These are phyloP conservation scores for Colletotrichum sp. DNA, from an alignment of 2,329 filamentous ascomycete species.

Conservation along the genomic window DNA sequence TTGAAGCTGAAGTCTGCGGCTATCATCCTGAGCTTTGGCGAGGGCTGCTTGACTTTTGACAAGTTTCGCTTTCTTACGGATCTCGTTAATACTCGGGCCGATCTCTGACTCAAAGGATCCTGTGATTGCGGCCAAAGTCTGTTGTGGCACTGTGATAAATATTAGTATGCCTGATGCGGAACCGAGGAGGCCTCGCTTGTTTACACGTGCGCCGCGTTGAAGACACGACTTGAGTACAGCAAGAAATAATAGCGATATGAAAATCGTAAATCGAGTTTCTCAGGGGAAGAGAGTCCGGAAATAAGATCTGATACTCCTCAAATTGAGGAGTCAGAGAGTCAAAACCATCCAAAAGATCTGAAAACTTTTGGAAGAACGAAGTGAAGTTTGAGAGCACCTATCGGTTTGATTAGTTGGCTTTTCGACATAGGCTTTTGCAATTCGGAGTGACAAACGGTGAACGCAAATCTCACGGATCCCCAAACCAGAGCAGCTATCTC, in stretches of 20 bases:
- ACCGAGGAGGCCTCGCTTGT: too few species aligned
- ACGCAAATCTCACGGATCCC: slow-evolving; percentile 47
- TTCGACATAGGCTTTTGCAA: too few species aligned
- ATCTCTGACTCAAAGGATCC: background rate
- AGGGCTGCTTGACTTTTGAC: fast-evolving
- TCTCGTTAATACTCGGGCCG: fast-evolving
- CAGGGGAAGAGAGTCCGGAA: fast-evolving
- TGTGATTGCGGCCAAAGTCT: fast-evolving
- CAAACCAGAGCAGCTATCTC: slow-evolving; percentile 44
- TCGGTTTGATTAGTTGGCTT: fast-evolving
- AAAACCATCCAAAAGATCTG: slow-evolving; percentile 39
- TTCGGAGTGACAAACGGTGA: slow-evolving; percentile 34
- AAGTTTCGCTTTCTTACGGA: fast-evolving
- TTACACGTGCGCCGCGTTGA: fast-evolving
- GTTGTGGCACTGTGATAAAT: fast-evolving
- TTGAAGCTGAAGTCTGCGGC: too few species aligned
- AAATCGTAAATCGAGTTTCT: background rate
- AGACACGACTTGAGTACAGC: background rate
- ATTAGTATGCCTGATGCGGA: background rate
- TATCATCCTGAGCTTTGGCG: background rate
- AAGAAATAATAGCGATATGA: fast-evolving
- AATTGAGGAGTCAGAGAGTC: slow-evolving; percentile 38
- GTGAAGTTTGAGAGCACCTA: slow-evolving; percentile 35
- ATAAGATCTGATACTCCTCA: slow-evolving; percentile 30
- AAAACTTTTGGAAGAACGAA: slow-evolving; percentile 43